These are phyloP conservation scores for Lepidium campestre DNA, from an alignment of 441 rosid species.

Conservation along the genomic window DNA sequence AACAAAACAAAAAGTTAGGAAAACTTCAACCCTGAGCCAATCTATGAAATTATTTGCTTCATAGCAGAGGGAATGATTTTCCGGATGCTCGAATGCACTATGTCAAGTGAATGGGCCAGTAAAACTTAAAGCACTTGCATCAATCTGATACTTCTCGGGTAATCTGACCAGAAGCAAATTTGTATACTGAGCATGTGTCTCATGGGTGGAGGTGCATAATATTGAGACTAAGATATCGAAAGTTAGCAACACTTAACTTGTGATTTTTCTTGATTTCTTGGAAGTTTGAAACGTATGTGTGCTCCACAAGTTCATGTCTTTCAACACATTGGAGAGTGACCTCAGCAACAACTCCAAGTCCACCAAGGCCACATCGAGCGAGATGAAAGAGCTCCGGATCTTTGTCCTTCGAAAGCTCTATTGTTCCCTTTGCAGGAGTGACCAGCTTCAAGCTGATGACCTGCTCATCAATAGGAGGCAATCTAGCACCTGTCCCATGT, in stretches of 20 bases:
- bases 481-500: constrained; percentile 90
- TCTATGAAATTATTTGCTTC: background rate
- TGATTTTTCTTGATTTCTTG: constrained; percentile 85
- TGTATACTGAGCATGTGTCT: background rate
- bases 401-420: constrained; percentile 77
- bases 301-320: constrained; percentile 91
- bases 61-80: background rate
- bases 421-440: constrained; percentile 93
- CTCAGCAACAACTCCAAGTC: constrained; percentile 96
- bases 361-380: constrained; percentile 94
- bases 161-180: background rate
- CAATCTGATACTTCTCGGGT: background rate
- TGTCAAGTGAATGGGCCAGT: background rate
- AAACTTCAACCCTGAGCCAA: background rate
- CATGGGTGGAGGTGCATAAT: background rate
- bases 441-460: constrained; percentile 85
- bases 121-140: background rate
- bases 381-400: constrained; percentile 86
- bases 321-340: constrained; percentile 93
- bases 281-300: constrained; percentile 62
- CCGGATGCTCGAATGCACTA: background rate
- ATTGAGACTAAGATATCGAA: background rate
- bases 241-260: constrained; percentile 41
- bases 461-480: constrained; percentile 97
- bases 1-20: background rate